Percentiles rank a stretch among this genome's conserved stretches.
These are phyloP conservation scores for Neltuma alba DNA, from an alignment of 306 rosid species.

Conservation along the genomic window DNA sequence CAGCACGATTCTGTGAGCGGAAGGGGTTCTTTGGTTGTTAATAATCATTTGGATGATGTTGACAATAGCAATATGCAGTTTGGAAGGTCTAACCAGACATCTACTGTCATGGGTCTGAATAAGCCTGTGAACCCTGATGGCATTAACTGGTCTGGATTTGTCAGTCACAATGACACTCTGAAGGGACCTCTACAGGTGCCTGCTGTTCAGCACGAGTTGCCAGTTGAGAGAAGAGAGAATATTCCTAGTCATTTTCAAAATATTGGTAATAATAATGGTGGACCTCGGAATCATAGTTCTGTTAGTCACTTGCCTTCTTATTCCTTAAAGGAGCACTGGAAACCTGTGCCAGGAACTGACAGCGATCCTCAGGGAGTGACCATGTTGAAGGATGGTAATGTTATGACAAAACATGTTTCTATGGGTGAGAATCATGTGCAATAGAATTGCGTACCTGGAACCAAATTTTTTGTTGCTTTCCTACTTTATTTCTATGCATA, in stretches of 20 bases:
- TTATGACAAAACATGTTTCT: conserved; percentile 55
- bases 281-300: conserved; percentile 53
- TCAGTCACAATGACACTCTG: conserved; percentile 60
- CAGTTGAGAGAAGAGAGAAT: conserved; percentile 66
- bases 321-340: conserved; percentile 80
- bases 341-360: conserved; percentile 61
- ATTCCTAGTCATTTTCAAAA: conserved; percentile 61
- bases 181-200: conserved; percentile 60
- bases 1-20: conserved; percentile 58
- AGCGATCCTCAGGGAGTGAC: conserved; percentile 53
- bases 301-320: conserved; percentile 52
- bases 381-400: conserved; percentile 58
- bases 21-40: conserved; percentile 55
- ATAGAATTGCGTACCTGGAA: conserved; percentile 10
- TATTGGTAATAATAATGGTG: conserved; percentile 47
- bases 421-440: conserved; percentile 56
- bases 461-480: conserved; percentile 23
- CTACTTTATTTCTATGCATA: conserved; percentile 37
- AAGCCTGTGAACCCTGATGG: conserved; percentile 48
- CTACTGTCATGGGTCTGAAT: conserved; percentile 53
- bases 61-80: conserved; percentile 58
- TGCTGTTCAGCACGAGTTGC: conserved; percentile 63
- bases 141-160: conserved; percentile 64
- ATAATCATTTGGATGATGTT: conserved; percentile 59
- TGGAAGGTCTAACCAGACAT: conserved; percentile 66